These are phyloP conservation scores for Wickerhamomyces bisporus DNA, from an alignment of 805 yeast species.

Conservation along the genomic window DNA sequence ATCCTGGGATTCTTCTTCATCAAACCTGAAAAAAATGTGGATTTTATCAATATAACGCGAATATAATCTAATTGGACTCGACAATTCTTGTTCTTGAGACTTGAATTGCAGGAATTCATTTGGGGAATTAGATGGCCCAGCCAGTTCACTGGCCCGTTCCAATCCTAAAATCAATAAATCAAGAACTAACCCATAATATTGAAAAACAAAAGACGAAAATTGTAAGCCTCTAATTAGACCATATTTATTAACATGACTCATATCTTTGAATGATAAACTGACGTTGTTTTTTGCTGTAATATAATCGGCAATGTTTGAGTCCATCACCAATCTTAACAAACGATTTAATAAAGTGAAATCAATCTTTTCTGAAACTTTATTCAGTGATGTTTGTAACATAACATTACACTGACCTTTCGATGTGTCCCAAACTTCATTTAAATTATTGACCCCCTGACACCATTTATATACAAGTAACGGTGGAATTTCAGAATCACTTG, in stretches of 20 bases:
- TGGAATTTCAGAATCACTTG: slow-evolving; percentile 89
- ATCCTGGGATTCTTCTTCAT: slow-evolving; percentile 67
- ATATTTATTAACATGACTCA: slow-evolving; percentile 86
- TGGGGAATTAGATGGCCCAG: slow-evolving; percentile 70
- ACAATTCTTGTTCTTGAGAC: slow-evolving; percentile 49
- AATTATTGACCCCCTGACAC: slow-evolving; percentile 85
- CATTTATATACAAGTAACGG: slow-evolving; percentile 89
- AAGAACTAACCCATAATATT: slow-evolving; percentile 80
- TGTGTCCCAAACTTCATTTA: slow-evolving; percentile 75
- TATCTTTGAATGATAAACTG: slow-evolving; percentile 79
- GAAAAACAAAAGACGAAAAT: slow-evolving; percentile 84
- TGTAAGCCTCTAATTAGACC: slow-evolving; percentile 88
- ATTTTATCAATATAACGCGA: slow-evolving; percentile 80
- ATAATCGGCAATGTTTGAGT: slow-evolving; percentile 90
- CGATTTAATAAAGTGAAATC: slow-evolving; percentile 86
- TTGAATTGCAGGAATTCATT: slow-evolving; percentile 75
- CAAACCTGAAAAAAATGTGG: slow-evolving; percentile 72
- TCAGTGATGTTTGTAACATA: slow-evolving; percentile 70
- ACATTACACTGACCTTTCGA: slow-evolving; percentile 73
- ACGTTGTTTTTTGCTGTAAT: slow-evolving; percentile 89
- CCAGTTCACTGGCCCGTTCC: slow-evolving; percentile 82
- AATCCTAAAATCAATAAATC: slow-evolving; percentile 81
- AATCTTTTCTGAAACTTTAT: slow-evolving; percentile 73
- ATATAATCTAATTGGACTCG: slow-evolving; percentile 76
- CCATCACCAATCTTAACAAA: slow-evolving; percentile 72